Evolutionary conservation across 768 basidiomycete genomes (phyloP).

Genomic region (Suillus decipiens): DNA sequence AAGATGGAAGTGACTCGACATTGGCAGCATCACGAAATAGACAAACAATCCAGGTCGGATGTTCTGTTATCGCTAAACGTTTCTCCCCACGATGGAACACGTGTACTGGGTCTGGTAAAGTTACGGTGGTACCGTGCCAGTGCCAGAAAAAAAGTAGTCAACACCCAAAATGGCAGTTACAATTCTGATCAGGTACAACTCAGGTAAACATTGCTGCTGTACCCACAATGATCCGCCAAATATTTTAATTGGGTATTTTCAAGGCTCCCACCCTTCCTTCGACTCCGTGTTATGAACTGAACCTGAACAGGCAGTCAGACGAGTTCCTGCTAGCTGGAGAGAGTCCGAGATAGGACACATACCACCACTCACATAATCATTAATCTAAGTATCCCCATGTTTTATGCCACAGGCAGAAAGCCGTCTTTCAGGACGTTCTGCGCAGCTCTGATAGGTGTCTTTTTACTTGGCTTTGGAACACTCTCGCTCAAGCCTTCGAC

Average conservation of each 20-base stretch:
- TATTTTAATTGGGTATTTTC: background rate
- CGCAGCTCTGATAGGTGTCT: constrained; percentile 27
- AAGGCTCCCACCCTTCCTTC: background rate
- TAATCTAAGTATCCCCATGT: background rate
- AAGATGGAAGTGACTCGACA: no score
- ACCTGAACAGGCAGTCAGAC: constrained; percentile 1
- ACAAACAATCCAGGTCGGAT: no score
- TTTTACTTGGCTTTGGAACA: constrained; percentile 25
- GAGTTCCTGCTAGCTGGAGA: constrained; percentile 5
- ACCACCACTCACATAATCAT: constrained; percentile 1
- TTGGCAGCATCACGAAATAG: no score
- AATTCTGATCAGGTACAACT: no score
- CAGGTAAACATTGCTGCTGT: no score
- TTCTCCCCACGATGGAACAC: no score
- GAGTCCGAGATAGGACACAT: background rate
- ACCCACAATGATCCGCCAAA: background rate
- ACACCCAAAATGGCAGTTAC: no score
- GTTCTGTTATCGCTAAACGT: no score
- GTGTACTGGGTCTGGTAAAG: no score
- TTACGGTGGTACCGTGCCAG: no score
- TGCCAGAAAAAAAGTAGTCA: no score
- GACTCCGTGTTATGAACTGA: constrained; percentile 6
- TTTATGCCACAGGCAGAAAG: background rate
- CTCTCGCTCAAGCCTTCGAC: constrained; percentile 1
- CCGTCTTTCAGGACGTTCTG: constrained; percentile 1